Conservation (phyloP, 2,329 filamentous ascomycete species). For the Xylariaceae sp. region DNA sequence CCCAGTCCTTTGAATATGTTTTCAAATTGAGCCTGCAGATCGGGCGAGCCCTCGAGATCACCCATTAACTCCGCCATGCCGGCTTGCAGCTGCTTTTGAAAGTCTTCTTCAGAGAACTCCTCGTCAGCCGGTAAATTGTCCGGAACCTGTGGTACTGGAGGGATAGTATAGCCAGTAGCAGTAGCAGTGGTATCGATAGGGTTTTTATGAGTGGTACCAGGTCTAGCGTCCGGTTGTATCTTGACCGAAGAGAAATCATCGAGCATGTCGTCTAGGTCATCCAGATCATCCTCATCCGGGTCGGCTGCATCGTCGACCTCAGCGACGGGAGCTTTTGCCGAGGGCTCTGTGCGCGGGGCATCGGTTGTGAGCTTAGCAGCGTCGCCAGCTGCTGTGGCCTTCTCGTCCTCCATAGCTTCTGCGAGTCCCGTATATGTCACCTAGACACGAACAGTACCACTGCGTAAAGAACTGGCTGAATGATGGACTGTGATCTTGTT, state of each 20-base stretch:
- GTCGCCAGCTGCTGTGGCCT: slow-evolving; percentile 14
- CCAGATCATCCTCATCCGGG: slow-evolving; percentile 87
- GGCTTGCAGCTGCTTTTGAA: slow-evolving; percentile 81
- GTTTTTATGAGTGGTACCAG: slow-evolving; percentile 30
- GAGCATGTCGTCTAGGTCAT: slow-evolving; percentile 92
- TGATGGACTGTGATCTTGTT: too few species aligned
- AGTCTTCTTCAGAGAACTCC: slow-evolving; percentile 67
- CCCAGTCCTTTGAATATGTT: slow-evolving; percentile 72
- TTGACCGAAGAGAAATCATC: slow-evolving; percentile 79
- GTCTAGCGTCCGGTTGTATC: slow-evolving; percentile 38
- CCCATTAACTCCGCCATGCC: slow-evolving; percentile 84
- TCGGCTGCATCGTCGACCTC: slow-evolving; percentile 66
- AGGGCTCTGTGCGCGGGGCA: slow-evolving; percentile 22
- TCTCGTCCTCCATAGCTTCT: slow-evolving; percentile 21
- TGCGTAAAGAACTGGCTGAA: too few species aligned
- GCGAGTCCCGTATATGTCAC: neutral
- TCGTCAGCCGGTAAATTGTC: slow-evolving; percentile 34
- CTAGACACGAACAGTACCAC: too few species aligned
- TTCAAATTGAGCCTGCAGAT: slow-evolving; percentile 78
- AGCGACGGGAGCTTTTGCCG: slow-evolving; percentile 23
- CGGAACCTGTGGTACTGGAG: slow-evolving; percentile 18
- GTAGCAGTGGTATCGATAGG: slow-evolving; percentile 19
- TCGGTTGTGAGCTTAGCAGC: slow-evolving; percentile 14
- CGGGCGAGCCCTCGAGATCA: slow-evolving; percentile 64
- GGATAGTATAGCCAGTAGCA: slow-evolving; percentile 23